Base-by-base conservation (phyloP, 169 alveolate species). In the Besnoitia besnoiti region DNA sequence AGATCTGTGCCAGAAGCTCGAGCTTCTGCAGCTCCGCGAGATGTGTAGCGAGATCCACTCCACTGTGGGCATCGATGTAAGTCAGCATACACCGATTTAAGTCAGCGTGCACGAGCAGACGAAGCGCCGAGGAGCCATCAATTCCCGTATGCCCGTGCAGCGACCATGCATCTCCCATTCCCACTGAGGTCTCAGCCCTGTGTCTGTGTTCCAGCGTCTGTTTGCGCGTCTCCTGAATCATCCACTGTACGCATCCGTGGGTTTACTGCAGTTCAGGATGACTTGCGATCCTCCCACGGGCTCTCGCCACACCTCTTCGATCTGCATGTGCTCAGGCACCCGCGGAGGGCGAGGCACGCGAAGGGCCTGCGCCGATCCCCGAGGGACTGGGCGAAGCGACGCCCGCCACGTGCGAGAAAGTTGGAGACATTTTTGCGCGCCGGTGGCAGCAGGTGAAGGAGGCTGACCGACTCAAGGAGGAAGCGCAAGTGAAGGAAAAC, bases 1-100 rank as follows among this genome's bases (percentile, higher is more conserved):
- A 44, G 87, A 77, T 3, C 59, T 77, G 0, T 77, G 87, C 30
- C 87, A 77, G 47, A 77, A 77, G 87, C 87, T 77, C n/a, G 50
- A 37, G 33, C 40, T 77, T 39, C 37, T 39, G 33, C 61, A 77
- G 87, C 87, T 77, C 37, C 59, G 40, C 21, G 87, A 44, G n/a
- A 3, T 77, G 61, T 77, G 87, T 55, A 21, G 35, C 33, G 61
- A 37, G 50, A 44, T 77, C 87, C 40, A 40, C 39, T 5, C 10
- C 0, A 55, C 47, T 40, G 87, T 55, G 19, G 40, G 59, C 21
- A 37, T 77, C 33, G 61, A 37, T n/a, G 87, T 77, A 77, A 21
- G 87, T 30, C 10, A 10, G 19, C 62, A 50, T 19, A 50, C 62
- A 19, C n/a, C n/a, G n/a, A n/a, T n/a, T n/a, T n/a, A n/a, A n/a